These are phyloP conservation scores for Phellinidium pouzarii DNA, from an alignment of 1,284 basidiomycete species.

Conservation along the genomic window DNA sequence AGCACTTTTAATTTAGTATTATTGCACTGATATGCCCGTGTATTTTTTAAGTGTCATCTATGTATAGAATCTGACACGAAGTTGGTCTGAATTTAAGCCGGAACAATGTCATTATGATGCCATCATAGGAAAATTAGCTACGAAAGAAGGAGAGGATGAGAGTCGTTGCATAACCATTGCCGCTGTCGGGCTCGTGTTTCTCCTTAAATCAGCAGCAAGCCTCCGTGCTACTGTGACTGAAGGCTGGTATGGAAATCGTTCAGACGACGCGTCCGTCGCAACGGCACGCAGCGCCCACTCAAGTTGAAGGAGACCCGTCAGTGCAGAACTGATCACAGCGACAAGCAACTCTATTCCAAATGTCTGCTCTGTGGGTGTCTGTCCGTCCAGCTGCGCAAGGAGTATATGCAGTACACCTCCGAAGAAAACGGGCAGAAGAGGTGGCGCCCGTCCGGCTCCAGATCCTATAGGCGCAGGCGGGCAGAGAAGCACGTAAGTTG, in stretches of 20 bases:
- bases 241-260: conserved; percentile 45
- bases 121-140: conserved; percentile 67
- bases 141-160: conserved; percentile 54
- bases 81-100: background rate
- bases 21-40: conserved; percentile 31
- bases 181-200: conserved; percentile 47
- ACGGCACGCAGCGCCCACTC: conserved; percentile 55
- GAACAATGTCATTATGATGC: conserved; percentile 6
- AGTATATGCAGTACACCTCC: conserved; percentile 49
- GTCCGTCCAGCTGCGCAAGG: conserved; percentile 47
- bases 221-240: conserved; percentile 56
- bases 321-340: conserved; percentile 51
- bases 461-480: conserved; percentile 38
- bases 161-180: conserved; percentile 49
- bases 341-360: conserved; percentile 55
- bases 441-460: conserved; percentile 37
- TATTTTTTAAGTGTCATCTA: background rate
- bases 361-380: conserved; percentile 43
- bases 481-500: conserved; percentile 52
- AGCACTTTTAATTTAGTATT: conserved; percentile 1
- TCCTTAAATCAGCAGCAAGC: conserved; percentile 50
- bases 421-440: conserved; percentile 66
- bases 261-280: conserved; percentile 39
- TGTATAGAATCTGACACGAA: background rate
- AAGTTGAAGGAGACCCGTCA: conserved; percentile 58